Conservation (phyloP, 2,329 filamentous ascomycete genomes). For the Colletotrichum sansevieriae region DNA sequence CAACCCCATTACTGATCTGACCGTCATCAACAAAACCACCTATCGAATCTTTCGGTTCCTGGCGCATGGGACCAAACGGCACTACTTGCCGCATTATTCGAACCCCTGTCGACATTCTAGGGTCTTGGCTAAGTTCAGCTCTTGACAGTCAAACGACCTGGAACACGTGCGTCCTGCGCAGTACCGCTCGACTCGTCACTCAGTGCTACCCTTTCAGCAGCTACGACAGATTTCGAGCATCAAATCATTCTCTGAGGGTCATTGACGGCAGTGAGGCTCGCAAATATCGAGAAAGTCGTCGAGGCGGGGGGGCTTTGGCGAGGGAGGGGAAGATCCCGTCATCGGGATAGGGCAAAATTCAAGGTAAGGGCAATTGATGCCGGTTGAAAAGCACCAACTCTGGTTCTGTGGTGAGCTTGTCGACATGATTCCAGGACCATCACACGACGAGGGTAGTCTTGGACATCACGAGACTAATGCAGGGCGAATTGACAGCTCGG, state of each 20-base stretch:
- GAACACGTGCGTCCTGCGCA: constrained; percentile 19
- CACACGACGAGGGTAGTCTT: constrained; percentile 11
- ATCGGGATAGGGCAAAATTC: background rate
- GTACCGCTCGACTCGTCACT: constrained; percentile 17
- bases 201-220: constrained; percentile 1
- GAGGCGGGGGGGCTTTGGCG: background rate
- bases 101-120: constrained; percentile 28
- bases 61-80: constrained; percentile 37
- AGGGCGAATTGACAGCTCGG: constrained; percentile 35
- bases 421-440: constrained; percentile 24
- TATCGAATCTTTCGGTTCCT: constrained; percentile 30
- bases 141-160: constrained; percentile 1
- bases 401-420: constrained; percentile 5
- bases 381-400: background rate
- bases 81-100: constrained; percentile 31
- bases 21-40: constrained; percentile 21
- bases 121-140: background rate
- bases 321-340: background rate
- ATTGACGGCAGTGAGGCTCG: background rate
- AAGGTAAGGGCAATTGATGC: background rate
- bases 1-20: constrained; percentile 22
- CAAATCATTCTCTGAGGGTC: background rate
- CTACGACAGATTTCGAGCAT: background rate
- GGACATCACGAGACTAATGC: constrained; percentile 32
- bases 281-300: background rate